These are phyloP conservation scores for Corchorus olitorius DNA, from an alignment of 345 rosid genomes.

Conservation along the genomic window DNA sequence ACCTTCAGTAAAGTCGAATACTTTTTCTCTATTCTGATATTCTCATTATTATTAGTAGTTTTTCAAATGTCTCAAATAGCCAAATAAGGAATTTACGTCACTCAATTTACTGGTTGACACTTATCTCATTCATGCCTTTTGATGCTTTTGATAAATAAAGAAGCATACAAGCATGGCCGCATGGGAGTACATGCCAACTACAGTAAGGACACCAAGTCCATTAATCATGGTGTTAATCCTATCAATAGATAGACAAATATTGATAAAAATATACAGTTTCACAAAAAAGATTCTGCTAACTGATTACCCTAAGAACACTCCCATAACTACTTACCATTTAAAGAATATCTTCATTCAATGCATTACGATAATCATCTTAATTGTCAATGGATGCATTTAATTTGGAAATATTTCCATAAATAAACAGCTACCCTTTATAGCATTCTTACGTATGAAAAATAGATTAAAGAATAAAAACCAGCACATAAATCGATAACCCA, in stretches of 20 bases:
- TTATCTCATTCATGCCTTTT: slow-evolving; percentile 5
- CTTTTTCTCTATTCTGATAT: neutral
- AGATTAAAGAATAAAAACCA: neutral
- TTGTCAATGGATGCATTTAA: neutral
- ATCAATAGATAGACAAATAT: neutral
- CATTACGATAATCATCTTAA: neutral
- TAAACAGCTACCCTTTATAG: neutral
- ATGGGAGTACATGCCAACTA: neutral
- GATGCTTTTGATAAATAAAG: neutral
- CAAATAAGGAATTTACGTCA: neutral
- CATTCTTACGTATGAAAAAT: neutral
- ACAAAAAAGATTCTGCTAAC: neutral
- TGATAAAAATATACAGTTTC: neutral
- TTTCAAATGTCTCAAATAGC: neutral
- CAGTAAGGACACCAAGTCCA: neutral
- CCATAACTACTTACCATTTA: neutral
- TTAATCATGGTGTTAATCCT: neutral
- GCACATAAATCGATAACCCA: neutral
- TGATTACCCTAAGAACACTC: neutral
- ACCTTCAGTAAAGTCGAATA: neutral
- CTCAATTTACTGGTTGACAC: slow-evolving; percentile 4
- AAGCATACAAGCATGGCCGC: neutral
- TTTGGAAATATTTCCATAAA: slow-evolving; percentile 10
- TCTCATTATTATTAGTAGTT: neutral
- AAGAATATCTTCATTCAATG: slow-evolving; percentile 5